phyloP scores from a whole-genome alignment of 352 stramenopile genomes.

The Globisporangium abappressorium region DNA sequence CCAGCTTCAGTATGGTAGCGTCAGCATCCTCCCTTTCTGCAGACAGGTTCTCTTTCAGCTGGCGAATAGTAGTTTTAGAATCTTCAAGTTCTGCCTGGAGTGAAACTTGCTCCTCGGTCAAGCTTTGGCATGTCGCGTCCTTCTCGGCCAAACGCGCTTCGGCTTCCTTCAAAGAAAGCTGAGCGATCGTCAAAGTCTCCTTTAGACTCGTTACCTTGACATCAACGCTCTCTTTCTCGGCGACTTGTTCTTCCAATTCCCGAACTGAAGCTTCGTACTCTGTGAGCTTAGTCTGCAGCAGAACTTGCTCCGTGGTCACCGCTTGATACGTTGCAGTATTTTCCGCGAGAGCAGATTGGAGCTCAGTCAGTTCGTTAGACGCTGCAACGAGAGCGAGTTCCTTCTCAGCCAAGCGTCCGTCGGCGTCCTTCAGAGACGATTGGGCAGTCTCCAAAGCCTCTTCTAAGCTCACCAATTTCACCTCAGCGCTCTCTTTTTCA shows the following conservation, averaged over 20 bases:
- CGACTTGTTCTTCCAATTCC: conserved; percentile 16
- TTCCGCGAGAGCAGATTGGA: conserved; percentile 5
- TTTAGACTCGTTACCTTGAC: conserved; percentile 3
- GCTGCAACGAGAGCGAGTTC: neutral
- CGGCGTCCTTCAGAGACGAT: neutral
- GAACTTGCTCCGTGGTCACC: neutral
- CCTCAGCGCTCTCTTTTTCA: conserved; percentile 9
- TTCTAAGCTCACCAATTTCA: neutral
- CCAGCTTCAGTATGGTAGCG: conserved; percentile 1
- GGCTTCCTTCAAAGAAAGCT: conserved; percentile 12
- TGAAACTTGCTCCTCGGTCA: conserved; percentile 5
- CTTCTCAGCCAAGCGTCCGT: neutral
- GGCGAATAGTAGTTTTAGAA: neutral
- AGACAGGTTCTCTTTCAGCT: neutral
- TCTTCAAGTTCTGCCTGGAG: neutral
- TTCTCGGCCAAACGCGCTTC: conserved; percentile 14
- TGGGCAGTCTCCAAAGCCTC: neutral
- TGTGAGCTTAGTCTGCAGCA: conserved; percentile 1
- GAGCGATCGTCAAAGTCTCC: neutral
- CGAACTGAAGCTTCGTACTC: neutral
- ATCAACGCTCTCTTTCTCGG: conserved; percentile 12
- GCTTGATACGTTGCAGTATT: neutral
- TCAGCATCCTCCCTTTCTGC: neutral
- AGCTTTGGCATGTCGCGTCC: neutral
- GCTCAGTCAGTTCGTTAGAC: neutral